Evolutionary conservation across 1,139 yeast species (phyloP).

Genomic region (Pichia kudriavzevii): DNA sequence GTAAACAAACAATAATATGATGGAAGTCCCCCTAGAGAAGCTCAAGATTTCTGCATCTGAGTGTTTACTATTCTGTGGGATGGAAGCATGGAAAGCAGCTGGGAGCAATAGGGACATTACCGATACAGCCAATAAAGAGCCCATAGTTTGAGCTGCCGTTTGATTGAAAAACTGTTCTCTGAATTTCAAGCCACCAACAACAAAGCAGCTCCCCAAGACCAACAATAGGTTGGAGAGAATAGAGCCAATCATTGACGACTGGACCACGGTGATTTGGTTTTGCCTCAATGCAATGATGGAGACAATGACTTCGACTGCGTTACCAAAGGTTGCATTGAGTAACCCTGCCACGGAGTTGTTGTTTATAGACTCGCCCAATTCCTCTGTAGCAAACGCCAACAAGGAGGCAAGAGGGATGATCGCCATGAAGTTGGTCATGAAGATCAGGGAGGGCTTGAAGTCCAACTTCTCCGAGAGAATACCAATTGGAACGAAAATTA

Average conservation of each 20-base stretch:
- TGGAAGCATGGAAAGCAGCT: conserved; percentile 88
- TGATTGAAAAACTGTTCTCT: conserved; percentile 85
- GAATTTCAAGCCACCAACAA: conserved; percentile 86
- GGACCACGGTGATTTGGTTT: conserved; percentile 88
- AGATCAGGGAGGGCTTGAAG: conserved; percentile 54
- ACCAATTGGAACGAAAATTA: conserved; percentile 87
- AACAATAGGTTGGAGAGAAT: conserved; percentile 78
- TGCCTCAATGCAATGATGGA: conserved; percentile 80
- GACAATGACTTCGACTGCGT: conserved; percentile 88
- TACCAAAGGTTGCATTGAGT: conserved; percentile 92
- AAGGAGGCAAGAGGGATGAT: conserved; percentile 90
- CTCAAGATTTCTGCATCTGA: conserved; percentile 51
- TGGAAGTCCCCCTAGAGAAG: conserved; percentile 79
- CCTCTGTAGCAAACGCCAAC: conserved; percentile 88
- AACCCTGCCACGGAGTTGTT: conserved; percentile 89
- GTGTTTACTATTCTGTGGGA: conserved; percentile 41
- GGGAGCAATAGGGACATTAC: conserved; percentile 85
- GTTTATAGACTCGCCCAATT: conserved; percentile 66
- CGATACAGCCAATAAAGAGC: conserved; percentile 84
- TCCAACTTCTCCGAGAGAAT: conserved; percentile 55
- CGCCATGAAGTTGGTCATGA: conserved; percentile 75
- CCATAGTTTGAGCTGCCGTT: conserved; percentile 97
- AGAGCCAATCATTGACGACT: conserved; percentile 94
- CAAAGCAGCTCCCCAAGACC: conserved; percentile 91
- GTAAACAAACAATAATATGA: conserved; percentile 72